phyloP scores from a whole-genome alignment of 306 rosid species.

The Acacia confusa region DNA sequence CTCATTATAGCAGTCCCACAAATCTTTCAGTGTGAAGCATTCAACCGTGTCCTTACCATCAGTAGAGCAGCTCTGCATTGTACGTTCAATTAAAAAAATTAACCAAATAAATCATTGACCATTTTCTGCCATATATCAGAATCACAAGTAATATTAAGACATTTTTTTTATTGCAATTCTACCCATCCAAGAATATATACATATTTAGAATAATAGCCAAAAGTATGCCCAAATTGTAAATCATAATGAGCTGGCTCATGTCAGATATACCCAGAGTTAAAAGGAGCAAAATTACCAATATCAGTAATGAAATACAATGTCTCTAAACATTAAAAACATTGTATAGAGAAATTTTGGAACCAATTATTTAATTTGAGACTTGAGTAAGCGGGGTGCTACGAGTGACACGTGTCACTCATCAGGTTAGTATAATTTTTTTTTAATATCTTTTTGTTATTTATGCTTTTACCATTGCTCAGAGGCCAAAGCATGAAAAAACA shows the following conservation, averaged over 20 bases:
- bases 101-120: constrained; percentile 1
- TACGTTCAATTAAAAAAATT: not conserved
- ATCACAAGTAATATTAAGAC: not conserved
- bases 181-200: not conserved
- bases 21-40: constrained; percentile 58
- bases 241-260: not conserved
- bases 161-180: not conserved
- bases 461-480: constrained; percentile 2
- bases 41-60: constrained; percentile 55
- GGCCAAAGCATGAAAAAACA: constrained; percentile 3
- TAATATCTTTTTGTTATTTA: not conserved
- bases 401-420: not conserved
- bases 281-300: not conserved
- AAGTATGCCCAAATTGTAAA: constrained; percentile 10
- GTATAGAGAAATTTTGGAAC: not conserved
- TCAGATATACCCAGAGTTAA: constrained; percentile 13
- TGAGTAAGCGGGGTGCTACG: not conserved
- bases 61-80: constrained; percentile 51
- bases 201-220: constrained; percentile 4
- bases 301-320: not conserved
- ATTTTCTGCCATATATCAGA: constrained; percentile 6
- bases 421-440: not conserved
- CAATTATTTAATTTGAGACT: not conserved
- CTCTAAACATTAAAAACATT: not conserved
- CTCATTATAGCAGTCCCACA: constrained; percentile 71